Base-by-base conservation (phyloP, 108 stramenopile genomes). In the Cyclotella kingstonii region DNA sequence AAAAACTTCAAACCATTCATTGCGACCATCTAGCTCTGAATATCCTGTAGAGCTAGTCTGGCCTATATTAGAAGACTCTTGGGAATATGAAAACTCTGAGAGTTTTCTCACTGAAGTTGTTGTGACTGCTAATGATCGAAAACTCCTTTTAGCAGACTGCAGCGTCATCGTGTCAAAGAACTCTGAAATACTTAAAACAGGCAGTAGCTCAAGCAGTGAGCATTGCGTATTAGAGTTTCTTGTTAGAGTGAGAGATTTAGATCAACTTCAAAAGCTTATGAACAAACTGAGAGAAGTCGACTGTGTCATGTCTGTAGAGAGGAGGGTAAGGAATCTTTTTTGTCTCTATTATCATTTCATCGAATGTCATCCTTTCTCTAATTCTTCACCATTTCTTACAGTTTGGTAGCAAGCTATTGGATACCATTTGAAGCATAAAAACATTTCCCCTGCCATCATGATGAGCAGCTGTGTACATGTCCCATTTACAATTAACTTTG, bases 221-320 rank as follows among this genome's bases (percentile, higher is more conserved):
- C 84, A 87, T 53, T 88, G 88, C 9, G 84, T 76, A 0, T 68
- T 93, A 1, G 85, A 83, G 40, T 93, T 93, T 62, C 66, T 89
- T 26, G 80, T 89, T 5, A 66, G 81, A 21, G 84, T 93, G 1
- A 55, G 63, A 48, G 54, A 83, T 60, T 52, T 93, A 45, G 81
- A 85, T 21, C 78, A 93, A 14, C 51, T 93, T 10, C 91, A 93
- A 52, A 53, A 39, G 36, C 40, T 93, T 31, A 93, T 93, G 88
- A 84, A 93, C 70, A 76, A 75, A 30, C 71, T 93, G 31, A 63
- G 54, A 23, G 63, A 86, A 45, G 80, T 93, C 8, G 73, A 77
- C 31, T 78, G 77, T 45, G 88, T 93, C 29, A 87, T 93, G 88
- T 77, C 79, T 5, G 91, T 93, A 14, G 91, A 93, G 74, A 57